Conservation (phyloP, 129 eudicot genomes). For the Artemisia tridentata region DNA sequence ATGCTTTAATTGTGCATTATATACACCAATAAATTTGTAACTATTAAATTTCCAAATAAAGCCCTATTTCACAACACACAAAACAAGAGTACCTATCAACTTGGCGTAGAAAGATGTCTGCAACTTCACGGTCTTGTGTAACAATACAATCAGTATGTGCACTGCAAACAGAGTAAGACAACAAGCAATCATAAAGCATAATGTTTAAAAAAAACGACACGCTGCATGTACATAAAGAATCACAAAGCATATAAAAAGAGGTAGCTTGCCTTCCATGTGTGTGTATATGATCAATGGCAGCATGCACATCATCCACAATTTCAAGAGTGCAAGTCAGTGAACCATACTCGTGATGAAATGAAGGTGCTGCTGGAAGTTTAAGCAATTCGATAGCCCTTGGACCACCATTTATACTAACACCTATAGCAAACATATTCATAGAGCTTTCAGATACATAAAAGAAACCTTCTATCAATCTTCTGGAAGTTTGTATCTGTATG, state of each 20-base stretch:
- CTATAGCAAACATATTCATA: conserved; percentile 39
- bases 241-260: conserved; percentile 7
- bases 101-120: conserved; percentile 65
- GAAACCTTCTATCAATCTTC: neutral
- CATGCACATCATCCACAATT: conserved; percentile 90
- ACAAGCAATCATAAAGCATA: conserved; percentile 3
- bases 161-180: conserved; percentile 41
- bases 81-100: conserved; percentile 73
- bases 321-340: conserved; percentile 90
- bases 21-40: neutral
- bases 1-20: conserved; percentile 5
- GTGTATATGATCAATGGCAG: conserved; percentile 95
- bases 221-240: neutral
- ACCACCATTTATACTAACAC: conserved; percentile 85
- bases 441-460: neutral
- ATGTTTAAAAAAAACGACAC: conserved; percentile 13
- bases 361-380: conserved; percentile 68
- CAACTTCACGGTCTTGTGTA: conserved; percentile 70
- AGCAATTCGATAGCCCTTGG: conserved; percentile 63
- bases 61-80: neutral
- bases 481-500: neutral
- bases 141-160: conserved; percentile 86
- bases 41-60: neutral
- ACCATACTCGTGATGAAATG: conserved; percentile 82
- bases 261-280: conserved; percentile 75